Base-by-base conservation (phyloP, 768 basidiomycete genomes). In the Termitomyces sp. region DNA sequence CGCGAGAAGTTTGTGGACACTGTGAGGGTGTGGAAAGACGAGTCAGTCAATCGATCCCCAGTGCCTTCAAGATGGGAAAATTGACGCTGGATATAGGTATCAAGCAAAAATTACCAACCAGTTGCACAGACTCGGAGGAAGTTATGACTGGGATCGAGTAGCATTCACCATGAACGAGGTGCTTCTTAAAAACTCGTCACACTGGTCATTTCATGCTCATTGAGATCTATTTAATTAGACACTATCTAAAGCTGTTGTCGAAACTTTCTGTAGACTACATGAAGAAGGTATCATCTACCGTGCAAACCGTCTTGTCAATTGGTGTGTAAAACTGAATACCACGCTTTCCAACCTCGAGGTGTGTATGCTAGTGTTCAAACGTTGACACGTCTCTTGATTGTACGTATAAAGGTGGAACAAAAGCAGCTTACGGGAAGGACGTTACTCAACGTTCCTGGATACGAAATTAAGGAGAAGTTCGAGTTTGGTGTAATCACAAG, bases 331-430 rank as follows among this genome's bases (percentile, higher is more conserved):
- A 68, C 76, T 99, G 58, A 97, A 98, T 69, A 99, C 97, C 1
- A 96, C 96, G 0, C 76, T 99, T 2, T 98, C 96, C n/a, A 98
- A 98, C 71, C 79, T 99, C 51, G 97, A 98, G 83, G 91, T 89
- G 43, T 53, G 73, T 59, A 19, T 47, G 11, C 10, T 10, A n/a
- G 23, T 16, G 34, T 32, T 16, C 40, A 34, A 3, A 35, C 9
- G 6, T 46, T 21, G 32, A 21, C n/a, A 4, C 14, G 12, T 46
- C 5, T 35, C 9, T 16, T 39, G n/a, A 46, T 30, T 3, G 17
- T 5, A 55, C 17, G 27, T 40, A 51, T 32, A 2, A 61, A 91
- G 89, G 94, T 98, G 63, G 96, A 98, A 45, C 92, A 96, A 69
- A 94, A 93, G 65, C 83, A 91, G 62, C 78, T 98, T 17, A 78